Evolutionary conservation across 306 rosid genomes (phyloP), one percentile per base, ranked within the genome.

Genomic region (Hippophae rhamnoides): DNA sequence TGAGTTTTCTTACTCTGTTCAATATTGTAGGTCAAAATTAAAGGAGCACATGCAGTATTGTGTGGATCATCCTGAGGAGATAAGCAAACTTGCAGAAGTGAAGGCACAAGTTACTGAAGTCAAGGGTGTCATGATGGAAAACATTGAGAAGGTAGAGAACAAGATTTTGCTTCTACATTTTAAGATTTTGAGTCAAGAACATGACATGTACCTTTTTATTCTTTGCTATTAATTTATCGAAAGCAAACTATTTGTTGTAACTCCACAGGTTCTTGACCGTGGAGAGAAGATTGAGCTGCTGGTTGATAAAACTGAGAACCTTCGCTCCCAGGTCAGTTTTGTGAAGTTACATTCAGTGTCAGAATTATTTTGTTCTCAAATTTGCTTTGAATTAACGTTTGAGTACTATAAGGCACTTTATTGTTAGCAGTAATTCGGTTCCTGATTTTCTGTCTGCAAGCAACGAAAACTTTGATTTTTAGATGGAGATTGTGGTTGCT

Each of bases 81-180:
- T 92, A 47, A 92, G 66, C 82, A 92, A 92, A 73, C 92, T 92
- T 69, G 95, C 96, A 6, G 88, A 85, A 82, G 99, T 92, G 68
- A 87, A 92, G 78, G 96, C 96, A 69, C 99, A 92, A 68, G 96
- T 92, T 68, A 70, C 99, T 69, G 99, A 92, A 81, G 99, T 92
- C 47, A 92, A 87, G 81, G 96, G 96, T 76, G 99, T 92, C 53
- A 92, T 92, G 99, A 88, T 92, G 99, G 99, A 92, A 70, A 92
- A 92, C 70, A 92, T 92, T 67, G 99, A 87, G 67, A 87, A 92
- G 95, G 96, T 69, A 72, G 56, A 67, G 63, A 18, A 60, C 57
- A 46, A 62, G 18, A 46, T 56, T 41, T 47, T 52, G 3, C 26
- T 45, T 11, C 10, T 61, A 47, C 42, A 45, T 27, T 25, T 43